Evolutionary conservation across 2,329 filamentous ascomycete species (phyloP).

Genomic region (Curvularia sp.): DNA sequence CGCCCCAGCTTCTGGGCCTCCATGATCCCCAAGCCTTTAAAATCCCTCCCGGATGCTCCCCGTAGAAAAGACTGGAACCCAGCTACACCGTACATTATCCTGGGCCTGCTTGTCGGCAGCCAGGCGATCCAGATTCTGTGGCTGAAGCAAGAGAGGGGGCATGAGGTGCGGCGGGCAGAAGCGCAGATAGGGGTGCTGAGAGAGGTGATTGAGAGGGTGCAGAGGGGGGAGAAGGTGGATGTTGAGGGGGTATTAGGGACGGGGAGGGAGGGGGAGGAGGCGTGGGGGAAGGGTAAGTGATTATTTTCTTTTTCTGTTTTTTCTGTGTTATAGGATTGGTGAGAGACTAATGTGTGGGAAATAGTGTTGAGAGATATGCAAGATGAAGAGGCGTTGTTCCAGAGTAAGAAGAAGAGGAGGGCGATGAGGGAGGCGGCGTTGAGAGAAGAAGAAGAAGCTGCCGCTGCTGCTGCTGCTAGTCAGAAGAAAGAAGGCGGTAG

Average conservation of each 20-base stretch:
- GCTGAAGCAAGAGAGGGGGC: conserved; percentile 75
- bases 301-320: not conserved
- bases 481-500: conserved; percentile 36
- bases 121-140: conserved; percentile 94
- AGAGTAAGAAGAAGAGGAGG: conserved; percentile 50
- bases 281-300: conserved; percentile 82
- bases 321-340: not conserved
- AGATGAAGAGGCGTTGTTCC: conserved; percentile 64
- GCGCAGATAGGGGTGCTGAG: conserved; percentile 77
- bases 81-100: conserved; percentile 69
- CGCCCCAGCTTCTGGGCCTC: conserved; percentile 49
- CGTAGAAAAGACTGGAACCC: conserved; percentile 57
- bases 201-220: conserved; percentile 68
- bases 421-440: conserved; percentile 31
- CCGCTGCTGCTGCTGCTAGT: conserved; percentile 3
- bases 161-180: conserved; percentile 77
- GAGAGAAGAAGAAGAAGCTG: conserved; percentile 12
- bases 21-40: conserved; percentile 47
- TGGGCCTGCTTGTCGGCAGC: conserved; percentile 82
- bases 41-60: conserved; percentile 17
- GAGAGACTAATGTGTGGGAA: conserved; percentile 18
- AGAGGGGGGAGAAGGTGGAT: conserved; percentile 59
- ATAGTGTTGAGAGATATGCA: conserved; percentile 72
- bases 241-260: conserved; percentile 83
- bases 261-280: conserved; percentile 76